These are phyloP conservation scores for Candida pseudoviswanathii DNA, from an alignment of 1,139 yeast genomes.

Conservation along the genomic window DNA sequence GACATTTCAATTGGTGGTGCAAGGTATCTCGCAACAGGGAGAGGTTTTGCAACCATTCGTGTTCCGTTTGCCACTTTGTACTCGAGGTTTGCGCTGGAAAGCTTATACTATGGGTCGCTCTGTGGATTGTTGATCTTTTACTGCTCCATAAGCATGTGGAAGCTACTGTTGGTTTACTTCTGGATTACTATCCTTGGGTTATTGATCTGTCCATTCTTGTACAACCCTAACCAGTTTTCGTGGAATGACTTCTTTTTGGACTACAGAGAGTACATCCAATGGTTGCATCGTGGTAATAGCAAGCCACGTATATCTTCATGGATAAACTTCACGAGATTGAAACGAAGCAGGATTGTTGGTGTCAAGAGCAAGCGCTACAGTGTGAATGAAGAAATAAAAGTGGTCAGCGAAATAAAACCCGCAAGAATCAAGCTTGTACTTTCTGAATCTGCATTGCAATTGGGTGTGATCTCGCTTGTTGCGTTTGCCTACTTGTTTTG, in stretches of 20 bases:
- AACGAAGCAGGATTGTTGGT: slow-evolving; percentile 48
- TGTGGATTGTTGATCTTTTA: slow-evolving; percentile 43
- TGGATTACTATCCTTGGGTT: slow-evolving; percentile 52
- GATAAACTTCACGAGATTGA: slow-evolving; percentile 41
- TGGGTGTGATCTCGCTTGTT: slow-evolving; percentile 30
- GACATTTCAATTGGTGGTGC: slow-evolving; percentile 57
- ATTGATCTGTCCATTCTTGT: slow-evolving; percentile 50
- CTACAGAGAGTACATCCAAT: slow-evolving; percentile 40
- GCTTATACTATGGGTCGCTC: slow-evolving; percentile 46
- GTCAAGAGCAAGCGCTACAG: slow-evolving; percentile 32
- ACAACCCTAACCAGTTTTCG: slow-evolving; percentile 54
- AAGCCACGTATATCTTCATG: slow-evolving; percentile 34
- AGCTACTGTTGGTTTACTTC: slow-evolving; percentile 44
- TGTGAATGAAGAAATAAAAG: slow-evolving; percentile 25
- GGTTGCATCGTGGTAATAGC: slow-evolving; percentile 51
- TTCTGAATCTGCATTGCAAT: slow-evolving; percentile 32
- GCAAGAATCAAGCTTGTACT: slow-evolving; percentile 37
- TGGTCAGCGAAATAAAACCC: slow-evolving; percentile 40
- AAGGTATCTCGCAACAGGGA: slow-evolving; percentile 54
- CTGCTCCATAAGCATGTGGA: slow-evolving; percentile 52
- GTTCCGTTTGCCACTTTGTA: slow-evolving; percentile 46
- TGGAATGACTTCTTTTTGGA: slow-evolving; percentile 53
- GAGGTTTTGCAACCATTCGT: slow-evolving; percentile 56
- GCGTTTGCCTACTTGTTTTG: slow-evolving; percentile 46
- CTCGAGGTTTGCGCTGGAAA: slow-evolving; percentile 49